These are phyloP conservation scores for Mortierella sp. DNA, from an alignment of 371 early-diverging fungal species.

Conservation along the genomic window DNA sequence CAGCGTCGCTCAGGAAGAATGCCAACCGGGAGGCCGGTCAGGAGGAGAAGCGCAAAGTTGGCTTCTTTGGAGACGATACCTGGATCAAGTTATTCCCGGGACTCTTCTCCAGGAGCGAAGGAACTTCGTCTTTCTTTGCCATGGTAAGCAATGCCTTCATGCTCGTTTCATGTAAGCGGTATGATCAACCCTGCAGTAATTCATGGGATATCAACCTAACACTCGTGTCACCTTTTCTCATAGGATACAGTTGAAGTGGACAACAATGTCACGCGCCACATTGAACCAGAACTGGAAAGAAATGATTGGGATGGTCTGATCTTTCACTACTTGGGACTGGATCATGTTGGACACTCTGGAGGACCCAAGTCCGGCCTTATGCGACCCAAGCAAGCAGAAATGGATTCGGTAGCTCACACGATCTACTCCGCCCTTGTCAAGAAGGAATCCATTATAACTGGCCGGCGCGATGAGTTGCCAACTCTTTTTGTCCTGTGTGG, in stretches of 20 bases:
- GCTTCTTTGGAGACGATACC: slow-evolving; percentile 97
- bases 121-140: slow-evolving; percentile 87
- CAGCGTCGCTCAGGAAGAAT: slow-evolving; percentile 58
- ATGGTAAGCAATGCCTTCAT: slow-evolving; percentile 60
- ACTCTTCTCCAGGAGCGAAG: slow-evolving; percentile 73
- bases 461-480: slow-evolving; percentile 66
- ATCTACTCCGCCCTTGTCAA: slow-evolving; percentile 66
- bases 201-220: neutral
- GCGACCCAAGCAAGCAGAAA: slow-evolving; percentile 84
- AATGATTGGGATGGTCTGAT: slow-evolving; percentile 88
- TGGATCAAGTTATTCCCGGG: slow-evolving; percentile 91
- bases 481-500: slow-evolving; percentile 96
- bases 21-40: neutral
- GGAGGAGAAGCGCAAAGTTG: slow-evolving; percentile 60
- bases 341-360: slow-evolving; percentile 95
- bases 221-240: neutral
- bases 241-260: slow-evolving; percentile 88
- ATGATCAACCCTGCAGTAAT: neutral
- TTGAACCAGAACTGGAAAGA: slow-evolving; percentile 70
- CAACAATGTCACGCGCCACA: slow-evolving; percentile 84
- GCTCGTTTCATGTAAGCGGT: too few species aligned
- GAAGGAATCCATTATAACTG: slow-evolving; percentile 10
- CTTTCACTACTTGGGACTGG: slow-evolving; percentile 95
- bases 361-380: slow-evolving; percentile 86
- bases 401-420: slow-evolving; percentile 76